Evolutionary conservation across 202 grass and related monocot species (phyloP).

Genomic region (Setaria italica): DNA sequence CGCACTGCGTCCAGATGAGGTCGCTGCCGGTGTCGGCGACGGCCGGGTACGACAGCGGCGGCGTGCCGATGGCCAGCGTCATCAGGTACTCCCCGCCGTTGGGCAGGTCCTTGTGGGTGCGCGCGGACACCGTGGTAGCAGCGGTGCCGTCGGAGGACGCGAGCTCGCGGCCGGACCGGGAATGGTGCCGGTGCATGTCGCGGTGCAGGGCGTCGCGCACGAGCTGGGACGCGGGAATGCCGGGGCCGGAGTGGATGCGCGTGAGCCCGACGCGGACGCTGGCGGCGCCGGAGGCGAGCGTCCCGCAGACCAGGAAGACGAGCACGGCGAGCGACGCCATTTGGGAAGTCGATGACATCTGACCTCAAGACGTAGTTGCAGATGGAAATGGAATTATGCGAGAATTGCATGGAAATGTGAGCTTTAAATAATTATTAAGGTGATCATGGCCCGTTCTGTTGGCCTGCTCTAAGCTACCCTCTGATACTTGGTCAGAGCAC

Average conservation of each 20-base stretch:
- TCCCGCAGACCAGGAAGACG: not conserved
- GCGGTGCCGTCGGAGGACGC: not conserved
- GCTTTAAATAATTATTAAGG: slow-evolving; percentile 15
- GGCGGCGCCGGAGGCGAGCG: slow-evolving; percentile 8
- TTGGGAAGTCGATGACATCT: not conserved
- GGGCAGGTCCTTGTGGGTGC: slow-evolving; percentile 14
- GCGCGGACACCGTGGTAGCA: slow-evolving; percentile 12
- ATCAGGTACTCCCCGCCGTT: slow-evolving; percentile 69
- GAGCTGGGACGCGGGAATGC: slow-evolving; percentile 54
- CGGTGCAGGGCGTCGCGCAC: slow-evolving; percentile 56
- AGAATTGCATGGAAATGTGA: slow-evolving; percentile 8
- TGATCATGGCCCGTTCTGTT: not conserved
- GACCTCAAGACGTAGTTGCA: not conserved
- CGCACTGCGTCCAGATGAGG: slow-evolving; percentile 86
- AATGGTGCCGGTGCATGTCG: slow-evolving; percentile 45
- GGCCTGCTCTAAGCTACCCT: not conserved
- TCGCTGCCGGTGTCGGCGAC: slow-evolving; percentile 82
- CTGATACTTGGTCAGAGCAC: slow-evolving; percentile 49
- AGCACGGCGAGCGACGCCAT: slow-evolving; percentile 32
- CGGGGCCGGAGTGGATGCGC: slow-evolving; percentile 52
- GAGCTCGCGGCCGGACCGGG: slow-evolving; percentile 30
- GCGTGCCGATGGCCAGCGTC: slow-evolving; percentile 67
- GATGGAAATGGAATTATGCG: not conserved
- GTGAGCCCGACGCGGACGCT: slow-evolving; percentile 63
- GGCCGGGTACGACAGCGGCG: slow-evolving; percentile 54